Base-by-base conservation (phyloP, 768 basidiomycete genomes). In the Leccinum sublutescens region DNA sequence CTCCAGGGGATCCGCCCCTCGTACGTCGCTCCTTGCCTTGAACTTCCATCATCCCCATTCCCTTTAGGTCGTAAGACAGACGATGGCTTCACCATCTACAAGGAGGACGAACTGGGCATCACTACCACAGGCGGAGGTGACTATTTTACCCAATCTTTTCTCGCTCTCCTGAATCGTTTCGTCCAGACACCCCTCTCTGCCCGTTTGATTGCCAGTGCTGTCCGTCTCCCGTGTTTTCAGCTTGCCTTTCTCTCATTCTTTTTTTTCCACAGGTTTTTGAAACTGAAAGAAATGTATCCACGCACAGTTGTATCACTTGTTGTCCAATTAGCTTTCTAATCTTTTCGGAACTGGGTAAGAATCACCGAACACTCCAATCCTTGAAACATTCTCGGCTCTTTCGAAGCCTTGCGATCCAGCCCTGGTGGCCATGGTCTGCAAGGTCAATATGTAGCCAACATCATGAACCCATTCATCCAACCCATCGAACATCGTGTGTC, bases 201-300 rank as follows among this genome's bases (percentile, higher is more conserved):
- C 93, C 93, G 6, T 94, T 94, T 68, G 93, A 94, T 71, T 94
- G 93, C 72, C 79, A 90, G 38, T 94, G 93, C 66, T 94, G 93
- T 92, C 66, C 75, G 90, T 78, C 50, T 23, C 40, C 36, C 38
- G n/a, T 38, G 23, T 45, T 19, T 8, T 12, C 17, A 5, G 3
- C n/a, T 23, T 12, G 3, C 12, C 9, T 25, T 50, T 29, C 33
- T 36, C 54, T 59, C n/a, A 45, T 23, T 29, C 29, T 33, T 33
- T 33, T 31, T 31, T 50, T 21, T 33, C 17, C 27, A 12, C 61
- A 74, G 72, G 72, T 60, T 74, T 72, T 48, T 74, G 40, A 57
- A 72, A 51, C 17, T 12, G 15, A 34, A 38, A 58, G 11, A 36
- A 15, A 17, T 27, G 34, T 58, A 58, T 48, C 33, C 23, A 43